These are phyloP conservation scores for Diaporthe ampelina DNA, from an alignment of 2,329 filamentous ascomycete genomes.

Conservation along the genomic window DNA sequence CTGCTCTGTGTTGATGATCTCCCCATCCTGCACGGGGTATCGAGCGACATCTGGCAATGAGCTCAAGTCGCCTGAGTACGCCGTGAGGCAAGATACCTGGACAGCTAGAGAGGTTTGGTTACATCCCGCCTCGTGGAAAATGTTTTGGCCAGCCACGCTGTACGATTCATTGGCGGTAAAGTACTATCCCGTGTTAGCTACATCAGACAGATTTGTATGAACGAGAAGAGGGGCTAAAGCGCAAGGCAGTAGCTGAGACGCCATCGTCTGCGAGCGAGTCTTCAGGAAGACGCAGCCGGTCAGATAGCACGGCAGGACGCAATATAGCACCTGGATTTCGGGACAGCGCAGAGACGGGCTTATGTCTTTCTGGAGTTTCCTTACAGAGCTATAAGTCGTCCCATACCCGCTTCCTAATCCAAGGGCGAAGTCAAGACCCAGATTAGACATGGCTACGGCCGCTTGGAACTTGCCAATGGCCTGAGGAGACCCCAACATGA, in stretches of 20 bases:
- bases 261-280: not conserved
- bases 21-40: slow-evolving; percentile 1
- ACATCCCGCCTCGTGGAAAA: slow-evolving; percentile 12
- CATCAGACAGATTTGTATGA: not conserved
- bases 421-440: slow-evolving; percentile 17
- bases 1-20: slow-evolving; percentile 16
- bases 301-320: not conserved
- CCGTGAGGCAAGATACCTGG: not conserved
- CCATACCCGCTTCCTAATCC: slow-evolving; percentile 8
- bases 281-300: not conserved
- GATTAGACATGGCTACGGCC: not conserved
- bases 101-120: slow-evolving; percentile 18
- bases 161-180: slow-evolving; percentile 1
- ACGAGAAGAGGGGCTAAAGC: no score
- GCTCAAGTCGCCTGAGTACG: slow-evolving; percentile 5
- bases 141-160: slow-evolving; percentile 9
- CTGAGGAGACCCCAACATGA: slow-evolving; percentile 1
- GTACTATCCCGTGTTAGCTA: not conserved
- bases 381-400: slow-evolving; percentile 24
- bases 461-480: slow-evolving; percentile 9
- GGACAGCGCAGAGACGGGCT: not conserved
- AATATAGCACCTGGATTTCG: not conserved
- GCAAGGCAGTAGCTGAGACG: not conserved
- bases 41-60: slow-evolving; percentile 15
- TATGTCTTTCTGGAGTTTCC: not conserved